Evolutionary conservation across 306 rosid species (phyloP), one percentile per base, ranked within the genome.

Genomic region (Vigna unguiculata): DNA sequence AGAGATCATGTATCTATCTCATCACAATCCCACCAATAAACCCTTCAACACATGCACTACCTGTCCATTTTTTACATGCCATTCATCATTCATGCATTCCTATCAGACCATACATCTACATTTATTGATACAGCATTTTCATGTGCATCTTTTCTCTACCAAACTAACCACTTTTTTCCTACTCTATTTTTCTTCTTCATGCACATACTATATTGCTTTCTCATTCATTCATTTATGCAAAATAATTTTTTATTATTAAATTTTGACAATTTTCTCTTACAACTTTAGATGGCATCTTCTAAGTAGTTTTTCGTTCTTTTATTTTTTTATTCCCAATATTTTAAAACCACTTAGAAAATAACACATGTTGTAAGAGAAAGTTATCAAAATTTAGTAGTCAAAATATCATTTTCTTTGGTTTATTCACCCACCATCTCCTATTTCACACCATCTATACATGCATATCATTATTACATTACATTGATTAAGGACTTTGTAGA

Each of bases 31-130:
- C 47, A 25, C 69, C 49, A 19, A 64, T 30, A 8, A 54, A 40
- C 22, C 65, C 41, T 59, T 40, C 76, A 53, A 64, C 30, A 64
- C 72, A 75, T 75, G 59, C 68, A 58, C 12, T 14, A 7, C 47
- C 15, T 32, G 16, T 49, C 5, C 47, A 43, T n/a, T n/a, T n/a
- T n/a, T n/a, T n/a, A 9, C 47, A 40, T 25, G n/a, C 0, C 21
- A 45, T 61, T 61, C 14, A 45, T 25, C 5, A 38, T 25, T 58
- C 38, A 24, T 58, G 19, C 36, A 24, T 24, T 24, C 4, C 17
- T 7, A 19, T 40, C 9, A 40, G 30, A 36, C 70, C 30, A 17
- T 19, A 19, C 10, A 64, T 12, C 12, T 19, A 38, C 15, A 21
- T 20, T 7, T 51, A n/a, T 51, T 51, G 7, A 9, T 53, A 20